A percentile compares a stretch with the other conserved stretches of the same genome.
These are phyloP conservation scores for Raphidocelis subcapitata DNA, from an alignment of 139 green algal genomes.

Conservation along the genomic window DNA sequence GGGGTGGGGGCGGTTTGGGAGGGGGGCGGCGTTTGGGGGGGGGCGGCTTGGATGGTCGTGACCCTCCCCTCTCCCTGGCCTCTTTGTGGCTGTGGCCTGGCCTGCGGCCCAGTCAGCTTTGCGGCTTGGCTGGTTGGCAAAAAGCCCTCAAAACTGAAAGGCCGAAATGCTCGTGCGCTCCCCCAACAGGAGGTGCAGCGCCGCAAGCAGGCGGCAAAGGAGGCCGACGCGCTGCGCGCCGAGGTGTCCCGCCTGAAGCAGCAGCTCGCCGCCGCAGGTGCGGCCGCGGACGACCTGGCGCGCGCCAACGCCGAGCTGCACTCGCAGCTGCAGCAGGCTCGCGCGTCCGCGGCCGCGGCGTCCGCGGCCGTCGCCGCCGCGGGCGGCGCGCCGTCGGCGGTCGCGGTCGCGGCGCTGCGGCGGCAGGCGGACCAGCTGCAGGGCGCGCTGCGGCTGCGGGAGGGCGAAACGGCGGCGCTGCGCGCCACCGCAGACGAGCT, in stretches of 20 bases:
- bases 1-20: not conserved
- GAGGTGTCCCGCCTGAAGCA: conserved; percentile 47
- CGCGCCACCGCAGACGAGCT: not conserved
- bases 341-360: conserved; percentile 18
- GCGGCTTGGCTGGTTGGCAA: too few relatives aligned
- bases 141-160: too few relatives aligned
- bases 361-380: conserved; percentile 47
- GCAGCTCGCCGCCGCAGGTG: conserved; percentile 28
- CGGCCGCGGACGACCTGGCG: conserved; percentile 48
- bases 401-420: conserved; percentile 24
- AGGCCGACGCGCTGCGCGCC: conserved; percentile 28
- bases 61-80: not conserved
- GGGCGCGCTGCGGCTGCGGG: not conserved
- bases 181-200: conserved; percentile 30
- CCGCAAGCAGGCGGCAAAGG: conserved; percentile 47
- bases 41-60: not conserved
- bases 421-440: conserved; percentile 1
- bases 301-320: conserved; percentile 43
- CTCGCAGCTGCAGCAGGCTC: conserved; percentile 38
- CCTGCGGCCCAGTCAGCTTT: too few relatives aligned
- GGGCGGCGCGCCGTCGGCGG: conserved; percentile 37
- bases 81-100: not conserved
- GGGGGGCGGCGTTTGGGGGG: not conserved
- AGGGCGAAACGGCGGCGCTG: not conserved
- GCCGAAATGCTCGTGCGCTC: not conserved